Percentiles rank a stretch among this genome's conserved stretches.
phyloP scores from a whole-genome alignment of 306 rosid genomes.

The Hippophae tibetana region DNA sequence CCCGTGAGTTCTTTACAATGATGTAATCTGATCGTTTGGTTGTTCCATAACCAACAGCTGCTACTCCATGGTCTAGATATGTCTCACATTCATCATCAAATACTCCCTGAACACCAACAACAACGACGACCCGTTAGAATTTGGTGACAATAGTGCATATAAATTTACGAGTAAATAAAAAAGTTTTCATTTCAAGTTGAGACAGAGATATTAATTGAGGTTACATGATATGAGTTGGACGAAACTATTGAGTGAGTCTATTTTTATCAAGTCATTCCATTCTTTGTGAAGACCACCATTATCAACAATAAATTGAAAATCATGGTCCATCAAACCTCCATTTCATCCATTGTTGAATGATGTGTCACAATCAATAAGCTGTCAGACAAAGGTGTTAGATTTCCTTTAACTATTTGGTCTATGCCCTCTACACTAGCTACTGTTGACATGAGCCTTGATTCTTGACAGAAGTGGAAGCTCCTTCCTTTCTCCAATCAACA shows the following conservation, averaged over 20 bases:
- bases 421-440: slow-evolving; percentile 43
- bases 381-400: slow-evolving; percentile 39
- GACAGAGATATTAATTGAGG: too few relatives aligned
- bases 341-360: slow-evolving; percentile 39
- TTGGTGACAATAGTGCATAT: too few relatives aligned
- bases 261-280: too few relatives aligned
- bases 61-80: slow-evolving; percentile 81
- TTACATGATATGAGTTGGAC: too few relatives aligned
- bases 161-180: too few relatives aligned
- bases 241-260: too few relatives aligned
- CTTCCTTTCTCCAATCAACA: slow-evolving; percentile 46
- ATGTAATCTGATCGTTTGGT: slow-evolving; percentile 61
- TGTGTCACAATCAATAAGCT: slow-evolving; percentile 35
- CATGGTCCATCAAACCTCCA: slow-evolving; percentile 39
- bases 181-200: too few relatives aligned
- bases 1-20: slow-evolving; percentile 84
- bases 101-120: slow-evolving; percentile 47
- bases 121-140: background rate
- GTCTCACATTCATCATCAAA: slow-evolving; percentile 70
- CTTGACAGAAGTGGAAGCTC: slow-evolving; percentile 40
- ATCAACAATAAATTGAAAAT: slow-evolving; percentile 28
- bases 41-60: slow-evolving; percentile 85
- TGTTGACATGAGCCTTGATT: slow-evolving; percentile 46
- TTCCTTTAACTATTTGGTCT: slow-evolving; percentile 43
- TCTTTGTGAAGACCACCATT: slow-evolving; percentile 39